Base-by-base conservation (phyloP, 768 basidiomycete genomes). In the Xerocomellus amylosporus region DNA sequence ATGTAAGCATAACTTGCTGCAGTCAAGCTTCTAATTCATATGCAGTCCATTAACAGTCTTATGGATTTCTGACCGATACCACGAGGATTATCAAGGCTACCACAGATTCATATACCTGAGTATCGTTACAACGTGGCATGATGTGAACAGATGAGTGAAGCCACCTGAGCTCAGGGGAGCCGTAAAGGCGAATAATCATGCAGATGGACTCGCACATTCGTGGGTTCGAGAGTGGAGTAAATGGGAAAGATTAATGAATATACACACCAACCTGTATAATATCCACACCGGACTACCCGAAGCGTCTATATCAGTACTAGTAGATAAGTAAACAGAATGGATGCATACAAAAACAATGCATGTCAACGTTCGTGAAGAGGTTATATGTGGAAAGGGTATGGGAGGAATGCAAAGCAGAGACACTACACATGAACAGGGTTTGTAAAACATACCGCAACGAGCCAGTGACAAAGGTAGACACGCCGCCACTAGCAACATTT, bases 401-500 rank as follows among this genome's bases (percentile, higher is more conserved):
- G 33, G 38, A 55, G 17, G 46, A 45, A 58, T 58, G 55, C 24
- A 59, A 48, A 46, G 42, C 8, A 49, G 38, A 49, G 36, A 49
- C n/a, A 58, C 36, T 56, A 51, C 53, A 57, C 54, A 26, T 31
- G 26, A 53, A 24, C 24, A 38, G 30, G 13, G 28, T 37, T 46
- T 38, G 44, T 49, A 48, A 38, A 56, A 62, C 58, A 47, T 55
- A 70, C 63, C 60, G 58, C 52, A 14, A 22, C 39, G 9, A 42
- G 48, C 40, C 36, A 24, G 31, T 20, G 31, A 49, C 55, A 34
- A 42, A 53, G 36, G 33, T 24, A 41, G 41, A 45, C 37, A 42
- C 26, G 24, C 28, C 31, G 36, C 48, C 34, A 55, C 73, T 77
- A 88, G 70, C 89, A 90, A 69, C 89, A 91, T 66, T 78, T 82